Conservation (phyloP, 2,329 filamentous ascomycete genomes). For the Epicoccum nigrum region DNA sequence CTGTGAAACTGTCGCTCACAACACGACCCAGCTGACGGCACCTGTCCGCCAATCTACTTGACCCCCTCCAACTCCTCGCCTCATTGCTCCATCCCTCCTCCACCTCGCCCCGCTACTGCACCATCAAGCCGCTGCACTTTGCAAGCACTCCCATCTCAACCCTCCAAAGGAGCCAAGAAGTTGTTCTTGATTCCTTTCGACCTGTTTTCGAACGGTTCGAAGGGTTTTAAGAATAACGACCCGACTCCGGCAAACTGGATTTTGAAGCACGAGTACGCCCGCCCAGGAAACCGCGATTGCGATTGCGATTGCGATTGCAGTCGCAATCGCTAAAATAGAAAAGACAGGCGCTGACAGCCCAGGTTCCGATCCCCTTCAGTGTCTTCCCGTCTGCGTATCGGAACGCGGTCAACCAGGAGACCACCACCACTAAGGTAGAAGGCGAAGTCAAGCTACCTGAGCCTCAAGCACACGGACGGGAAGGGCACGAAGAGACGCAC, state of each 20-base stretch:
- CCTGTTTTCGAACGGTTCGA: conserved; percentile 58
- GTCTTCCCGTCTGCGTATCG: conserved; percentile 99
- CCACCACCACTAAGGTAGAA: conserved; percentile 82
- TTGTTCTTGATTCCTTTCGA: conserved; percentile 73
- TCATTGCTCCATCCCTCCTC: conserved; percentile 43
- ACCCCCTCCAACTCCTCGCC: conserved; percentile 40
- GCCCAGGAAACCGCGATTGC: no score
- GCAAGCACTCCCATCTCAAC: conserved; percentile 28
- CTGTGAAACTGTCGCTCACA: conserved; percentile 34
- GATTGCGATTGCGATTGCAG: no score
- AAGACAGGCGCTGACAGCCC: conserved; percentile 22
- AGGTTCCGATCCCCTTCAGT: conserved; percentile 89
- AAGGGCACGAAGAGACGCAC: conserved; percentile 88
- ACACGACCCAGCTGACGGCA: conserved; percentile 33
- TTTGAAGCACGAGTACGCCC: conserved; percentile 92
- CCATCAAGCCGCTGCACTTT: conserved; percentile 38
- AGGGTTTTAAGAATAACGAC: conserved; percentile 73
- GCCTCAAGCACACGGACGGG: conserved; percentile 85
- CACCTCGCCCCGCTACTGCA: conserved; percentile 47
- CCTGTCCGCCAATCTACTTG: conserved; percentile 44
- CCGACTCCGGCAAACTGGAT: conserved; percentile 95
- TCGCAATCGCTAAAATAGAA: no score
- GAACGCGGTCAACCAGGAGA: conserved; percentile 61
- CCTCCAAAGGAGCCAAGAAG: conserved; percentile 52
- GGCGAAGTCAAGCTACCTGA: conserved; percentile 80